Conservation (phyloP, 192 early-diverging fungal genomes). For the Backusella tuberculispora region DNA sequence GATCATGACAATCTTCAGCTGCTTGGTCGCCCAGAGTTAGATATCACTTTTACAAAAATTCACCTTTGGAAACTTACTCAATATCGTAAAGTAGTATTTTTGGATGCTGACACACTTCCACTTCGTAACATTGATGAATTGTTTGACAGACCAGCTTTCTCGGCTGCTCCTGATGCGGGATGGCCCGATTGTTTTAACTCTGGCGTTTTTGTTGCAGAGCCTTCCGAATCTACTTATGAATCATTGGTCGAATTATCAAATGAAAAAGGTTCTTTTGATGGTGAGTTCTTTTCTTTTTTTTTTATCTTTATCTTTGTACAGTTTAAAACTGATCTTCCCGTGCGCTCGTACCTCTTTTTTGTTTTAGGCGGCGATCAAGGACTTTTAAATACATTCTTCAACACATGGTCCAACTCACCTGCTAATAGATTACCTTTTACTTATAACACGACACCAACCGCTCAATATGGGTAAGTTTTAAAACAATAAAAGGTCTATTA, state of each 20-base stretch:
- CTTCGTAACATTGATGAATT: constrained; percentile 80
- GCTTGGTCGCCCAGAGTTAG: constrained; percentile 90
- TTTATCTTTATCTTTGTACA: neutral
- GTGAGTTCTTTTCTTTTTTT: constrained; percentile 44
- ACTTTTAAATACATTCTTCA: constrained; percentile 87
- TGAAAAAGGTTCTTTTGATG: constrained; percentile 80
- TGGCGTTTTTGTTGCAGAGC: constrained; percentile 83
- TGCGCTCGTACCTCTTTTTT: neutral
- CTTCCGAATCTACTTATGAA: constrained; percentile 55
- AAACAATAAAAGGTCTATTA: too few relatives aligned
- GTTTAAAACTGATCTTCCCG: constrained; percentile 28
- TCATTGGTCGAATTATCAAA: constrained; percentile 54
- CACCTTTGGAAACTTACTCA: constrained; percentile 80
- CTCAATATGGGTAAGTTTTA: constrained; percentile 69
- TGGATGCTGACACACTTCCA: constrained; percentile 94
- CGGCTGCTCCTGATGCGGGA: constrained; percentile 89
- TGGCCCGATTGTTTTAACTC: constrained; percentile 99
- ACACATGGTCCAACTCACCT: constrained; percentile 67
- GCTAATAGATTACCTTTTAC: constrained; percentile 82
- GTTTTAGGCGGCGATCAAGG: constrained; percentile 89
- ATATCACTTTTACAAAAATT: constrained; percentile 89
- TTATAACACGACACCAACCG: constrained; percentile 87
- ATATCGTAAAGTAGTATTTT: constrained; percentile 72
- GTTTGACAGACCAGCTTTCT: constrained; percentile 73
- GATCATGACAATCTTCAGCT: constrained; percentile 64